Base-by-base conservation (phyloP, 805 yeast genomes). In the Yamadazyma phyllophila region DNA sequence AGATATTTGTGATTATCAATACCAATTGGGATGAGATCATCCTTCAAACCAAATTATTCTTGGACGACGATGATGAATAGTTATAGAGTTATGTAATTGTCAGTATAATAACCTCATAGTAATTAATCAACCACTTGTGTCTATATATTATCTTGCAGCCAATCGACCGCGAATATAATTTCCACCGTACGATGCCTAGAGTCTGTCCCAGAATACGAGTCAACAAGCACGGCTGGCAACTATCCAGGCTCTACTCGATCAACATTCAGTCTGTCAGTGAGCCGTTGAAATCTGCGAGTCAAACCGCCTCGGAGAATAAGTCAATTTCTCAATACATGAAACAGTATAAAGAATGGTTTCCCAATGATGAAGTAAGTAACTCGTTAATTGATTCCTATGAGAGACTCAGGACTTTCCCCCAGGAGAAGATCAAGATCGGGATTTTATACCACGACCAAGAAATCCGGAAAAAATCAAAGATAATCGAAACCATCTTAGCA, bases 21-120 rank as follows among this genome's bases (percentile, higher is more conserved):
- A 74, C 80, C 26, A 67, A 82, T 50, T 82, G 87, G 87, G 73
- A 73, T 1, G 56, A 62, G 12, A 74, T 81, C 15, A 20, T 40
- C 7, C 9, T 50, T 71, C 36, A 32, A 9, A 12, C 36, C 12
- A 32, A 15, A 32, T 13, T 32, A n/a, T n/a, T 29, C 31, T 11
- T n/a, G 4, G 9, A 29, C 9, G 11, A 29, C 7, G 31, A 29
- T 20, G 24, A 20, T 4, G 3, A 20, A 14, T 33, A 33, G 24
- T 33, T 24, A 33, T 33, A 33, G 36, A 14, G n/a, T 20, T 20
- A 4, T 20, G 24, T 20, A 20, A 20, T 20, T 20, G 24, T 20
- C 24, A 20, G 6, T 20, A 6, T 20, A 20, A 20, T 20, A 20
- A 20, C 24, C 24, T 4, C 24, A 20, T 20, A 20, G 24, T 20